phyloP scores from a whole-genome alignment of 768 basidiomycete species.

The Hydnum rufescens region DNA sequence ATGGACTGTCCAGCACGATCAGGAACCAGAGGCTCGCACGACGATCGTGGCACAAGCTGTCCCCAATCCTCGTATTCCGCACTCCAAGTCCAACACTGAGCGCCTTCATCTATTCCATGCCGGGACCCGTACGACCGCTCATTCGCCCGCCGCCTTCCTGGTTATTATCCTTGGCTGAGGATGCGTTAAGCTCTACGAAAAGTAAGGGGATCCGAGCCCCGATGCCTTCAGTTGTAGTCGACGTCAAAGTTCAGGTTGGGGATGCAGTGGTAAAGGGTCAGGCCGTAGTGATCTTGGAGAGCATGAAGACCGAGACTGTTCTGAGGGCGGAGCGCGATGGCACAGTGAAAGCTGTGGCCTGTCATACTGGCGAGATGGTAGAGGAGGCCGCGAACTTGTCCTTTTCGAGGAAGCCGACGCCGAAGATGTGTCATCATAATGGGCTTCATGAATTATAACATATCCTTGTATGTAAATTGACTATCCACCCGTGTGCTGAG shows the following conservation, averaged over 20 bases:
- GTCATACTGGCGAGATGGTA: slow-evolving; percentile 78
- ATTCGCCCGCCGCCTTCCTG: slow-evolving; percentile 50
- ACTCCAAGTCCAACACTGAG: slow-evolving; percentile 39
- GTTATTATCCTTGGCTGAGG: slow-evolving; percentile 45
- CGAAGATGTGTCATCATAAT: background rate
- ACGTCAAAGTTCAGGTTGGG: slow-evolving; percentile 59
- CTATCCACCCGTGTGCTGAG: too few relatives aligned
- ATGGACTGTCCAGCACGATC: slow-evolving; percentile 31
- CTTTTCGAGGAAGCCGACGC: slow-evolving; percentile 16
- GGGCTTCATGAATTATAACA: too few relatives aligned
- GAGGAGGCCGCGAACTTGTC: slow-evolving; percentile 62
- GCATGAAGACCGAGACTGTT: slow-evolving; percentile 96
- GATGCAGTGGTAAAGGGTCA: slow-evolving; percentile 67
- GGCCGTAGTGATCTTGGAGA: slow-evolving; percentile 67
- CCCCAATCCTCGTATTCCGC: slow-evolving; percentile 32
- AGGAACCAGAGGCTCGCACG: slow-evolving; percentile 30
- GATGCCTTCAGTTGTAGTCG: slow-evolving; percentile 88
- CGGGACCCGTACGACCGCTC: slow-evolving; percentile 36
- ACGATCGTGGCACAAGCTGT: slow-evolving; percentile 50
- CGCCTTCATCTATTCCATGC: slow-evolving; percentile 55
- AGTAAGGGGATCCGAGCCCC: slow-evolving; percentile 51
- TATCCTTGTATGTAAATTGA: too few relatives aligned
- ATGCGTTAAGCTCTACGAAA: slow-evolving; percentile 27
- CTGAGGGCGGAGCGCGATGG: slow-evolving; percentile 52
- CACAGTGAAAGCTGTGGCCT: slow-evolving; percentile 34